Evolutionary conservation across 1,139 yeast genomes (phyloP).

Genomic region (Sugiyamaella grinbergsii): DNA sequence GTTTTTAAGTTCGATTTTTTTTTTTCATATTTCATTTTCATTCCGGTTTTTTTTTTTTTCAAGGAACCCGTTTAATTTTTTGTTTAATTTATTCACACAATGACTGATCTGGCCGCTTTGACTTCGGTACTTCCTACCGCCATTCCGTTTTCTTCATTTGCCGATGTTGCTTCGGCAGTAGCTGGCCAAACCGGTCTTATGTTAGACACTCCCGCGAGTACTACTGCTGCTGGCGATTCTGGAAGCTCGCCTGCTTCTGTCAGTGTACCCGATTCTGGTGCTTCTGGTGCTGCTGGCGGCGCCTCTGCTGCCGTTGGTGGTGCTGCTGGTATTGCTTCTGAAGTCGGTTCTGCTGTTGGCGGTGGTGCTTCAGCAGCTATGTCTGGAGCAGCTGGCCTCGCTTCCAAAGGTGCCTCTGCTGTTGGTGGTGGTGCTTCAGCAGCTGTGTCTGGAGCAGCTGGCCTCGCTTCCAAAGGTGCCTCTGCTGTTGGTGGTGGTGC

Average conservation of each 20-base stretch:
- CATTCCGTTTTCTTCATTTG: constrained; percentile 16
- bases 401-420: constrained; percentile 17
- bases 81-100: constrained; percentile 8
- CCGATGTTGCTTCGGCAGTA: constrained; percentile 11
- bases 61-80: too few relatives aligned
- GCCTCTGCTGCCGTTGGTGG: constrained; percentile 23
- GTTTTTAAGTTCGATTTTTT: background rate
- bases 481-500: constrained; percentile 24
- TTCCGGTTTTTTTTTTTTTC: too few relatives aligned
- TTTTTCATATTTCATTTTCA: background rate
- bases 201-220: constrained; percentile 8
- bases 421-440: too few relatives aligned
- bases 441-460: too few relatives aligned
- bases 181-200: constrained; percentile 6
- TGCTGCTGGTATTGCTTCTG: constrained; percentile 18
- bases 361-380: too few relatives aligned
- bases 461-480: constrained; percentile 14
- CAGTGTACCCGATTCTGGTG: constrained; percentile 19
- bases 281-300: constrained; percentile 22
- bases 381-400: constrained; percentile 22
- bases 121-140: constrained; percentile 10
- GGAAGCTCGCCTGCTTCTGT: constrained; percentile 15
- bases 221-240: constrained; percentile 20
- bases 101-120: constrained; percentile 4
- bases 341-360: constrained; percentile 14